Conservation (phyloP, 805 yeast genomes). For the Candida nonsorbophila region DNA sequence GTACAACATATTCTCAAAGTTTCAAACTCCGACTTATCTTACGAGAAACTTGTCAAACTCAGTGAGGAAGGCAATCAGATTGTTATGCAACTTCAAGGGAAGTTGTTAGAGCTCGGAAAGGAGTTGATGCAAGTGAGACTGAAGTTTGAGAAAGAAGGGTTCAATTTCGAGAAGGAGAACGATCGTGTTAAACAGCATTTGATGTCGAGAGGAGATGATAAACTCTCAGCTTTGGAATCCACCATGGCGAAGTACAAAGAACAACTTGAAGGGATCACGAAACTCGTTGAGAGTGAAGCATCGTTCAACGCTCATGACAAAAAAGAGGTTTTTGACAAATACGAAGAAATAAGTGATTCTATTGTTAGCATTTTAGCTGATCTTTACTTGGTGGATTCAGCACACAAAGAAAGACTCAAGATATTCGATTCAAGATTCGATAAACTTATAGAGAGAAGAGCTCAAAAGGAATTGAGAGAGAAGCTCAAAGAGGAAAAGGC, state of each 20-base stretch:
- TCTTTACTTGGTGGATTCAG: conserved; percentile 19
- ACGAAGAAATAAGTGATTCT: conserved; percentile 19
- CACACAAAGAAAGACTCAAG: conserved; percentile 23
- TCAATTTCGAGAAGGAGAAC: conserved; percentile 51
- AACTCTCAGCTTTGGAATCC: conserved; percentile 19
- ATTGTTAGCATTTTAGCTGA: conserved; percentile 25
- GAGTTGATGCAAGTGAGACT: conserved; percentile 39
- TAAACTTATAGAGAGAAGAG: conserved; percentile 23
- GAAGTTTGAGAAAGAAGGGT: conserved; percentile 37
- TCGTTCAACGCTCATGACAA: conserved; percentile 18
- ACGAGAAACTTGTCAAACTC: conserved; percentile 38
- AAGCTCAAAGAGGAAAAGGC: conserved; percentile 23
- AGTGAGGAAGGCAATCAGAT: conserved; percentile 38
- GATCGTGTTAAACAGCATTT: conserved; percentile 32
- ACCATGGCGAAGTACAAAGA: conserved; percentile 20
- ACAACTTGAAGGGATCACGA: conserved; percentile 21
- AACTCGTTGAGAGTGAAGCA: conserved; percentile 16
- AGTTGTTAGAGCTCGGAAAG: conserved; percentile 39
- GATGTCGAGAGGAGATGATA: conserved; percentile 15
- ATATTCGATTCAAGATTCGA: conserved; percentile 22
- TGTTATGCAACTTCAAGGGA: conserved; percentile 38
- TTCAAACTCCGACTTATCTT: conserved; percentile 42
- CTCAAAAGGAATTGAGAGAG: conserved; percentile 26
- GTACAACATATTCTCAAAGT: conserved; percentile 35
- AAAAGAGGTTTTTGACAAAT: conserved; percentile 18